phyloP scores from a whole-genome alignment of 176 grass and related monocot genomes.

The Rhipidocladum racemiflorum region DNA sequence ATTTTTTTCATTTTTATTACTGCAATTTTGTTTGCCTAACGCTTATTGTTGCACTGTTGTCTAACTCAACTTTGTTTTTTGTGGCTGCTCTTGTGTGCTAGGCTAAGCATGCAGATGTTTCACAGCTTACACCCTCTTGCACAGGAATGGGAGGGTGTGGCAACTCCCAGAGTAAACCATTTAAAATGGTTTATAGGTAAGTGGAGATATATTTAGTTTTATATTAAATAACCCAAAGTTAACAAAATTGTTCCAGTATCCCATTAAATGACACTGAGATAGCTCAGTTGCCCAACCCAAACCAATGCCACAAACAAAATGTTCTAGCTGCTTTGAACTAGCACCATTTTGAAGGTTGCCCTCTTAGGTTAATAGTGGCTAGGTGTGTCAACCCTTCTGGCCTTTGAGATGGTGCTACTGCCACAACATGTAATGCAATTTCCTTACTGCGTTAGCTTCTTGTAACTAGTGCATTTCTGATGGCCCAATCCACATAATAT shows the following conservation, averaged over 20 bases:
- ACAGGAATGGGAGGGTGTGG: constrained; percentile 37
- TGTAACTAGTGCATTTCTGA: not conserved
- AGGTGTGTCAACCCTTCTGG: not conserved
- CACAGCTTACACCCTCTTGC: constrained; percentile 25
- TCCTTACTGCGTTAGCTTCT: not conserved
- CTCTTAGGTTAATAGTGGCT: not conserved
- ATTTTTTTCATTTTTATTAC: not conserved
- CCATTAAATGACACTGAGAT: not conserved
- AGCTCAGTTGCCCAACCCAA: constrained; percentile 7
- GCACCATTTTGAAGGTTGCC: too few species aligned
- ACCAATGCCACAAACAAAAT: not conserved
- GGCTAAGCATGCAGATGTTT: constrained; percentile 37
- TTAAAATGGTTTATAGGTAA: constrained; percentile 33
- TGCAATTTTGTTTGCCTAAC: not conserved
- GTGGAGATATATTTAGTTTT: constrained; percentile 14
- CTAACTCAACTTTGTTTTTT: constrained; percentile 5
- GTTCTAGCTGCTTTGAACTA: not conserved
- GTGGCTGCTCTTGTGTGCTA: constrained; percentile 16
- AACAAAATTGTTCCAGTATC: constrained; percentile 4
- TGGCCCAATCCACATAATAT: not conserved
- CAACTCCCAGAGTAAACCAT: constrained; percentile 35
- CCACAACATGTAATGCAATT: constrained; percentile 11
- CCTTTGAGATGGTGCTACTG: not conserved
- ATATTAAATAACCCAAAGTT: not conserved
- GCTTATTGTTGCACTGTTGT: not conserved